A percentile compares a stretch with the other conserved stretches of the same genome.
Evolutionary conservation across 2,329 filamentous ascomycete species (phyloP).

Genomic region (Celoporthe dispersa): DNA sequence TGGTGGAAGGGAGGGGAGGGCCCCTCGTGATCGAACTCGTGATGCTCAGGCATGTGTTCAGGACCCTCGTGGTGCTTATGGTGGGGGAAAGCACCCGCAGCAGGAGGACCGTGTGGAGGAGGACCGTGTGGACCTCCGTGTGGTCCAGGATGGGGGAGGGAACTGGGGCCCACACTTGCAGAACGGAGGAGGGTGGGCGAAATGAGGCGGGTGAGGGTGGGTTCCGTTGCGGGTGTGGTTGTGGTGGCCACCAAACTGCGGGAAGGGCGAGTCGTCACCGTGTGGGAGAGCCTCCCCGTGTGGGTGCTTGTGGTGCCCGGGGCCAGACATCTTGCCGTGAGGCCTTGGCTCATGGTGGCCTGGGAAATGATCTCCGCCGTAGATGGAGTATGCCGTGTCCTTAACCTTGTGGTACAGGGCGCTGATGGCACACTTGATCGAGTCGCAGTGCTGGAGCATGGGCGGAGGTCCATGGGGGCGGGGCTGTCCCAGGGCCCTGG

Average conservation of each 20-base stretch:
- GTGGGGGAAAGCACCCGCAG: constrained; percentile 19
- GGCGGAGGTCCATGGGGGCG: constrained; percentile 30
- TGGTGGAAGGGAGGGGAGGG: not conserved
- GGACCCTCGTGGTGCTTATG: not conserved
- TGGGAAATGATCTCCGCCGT: constrained; percentile 34
- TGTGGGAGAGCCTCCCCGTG: constrained; percentile 15
- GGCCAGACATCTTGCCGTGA: constrained; percentile 33
- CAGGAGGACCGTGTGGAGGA: constrained; percentile 15
- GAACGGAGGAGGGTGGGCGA: constrained; percentile 34
- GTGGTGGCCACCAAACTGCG: constrained; percentile 30
- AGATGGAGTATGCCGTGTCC: constrained; percentile 41
- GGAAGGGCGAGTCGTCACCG: constrained; percentile 31
- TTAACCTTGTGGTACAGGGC: constrained; percentile 46
- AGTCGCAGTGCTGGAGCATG: constrained; percentile 44
- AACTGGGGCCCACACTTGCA: constrained; percentile 39
- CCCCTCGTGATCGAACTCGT: not conserved
- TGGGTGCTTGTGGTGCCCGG: constrained; percentile 29
- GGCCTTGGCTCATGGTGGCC: constrained; percentile 27
- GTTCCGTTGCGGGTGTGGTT: constrained; percentile 34
- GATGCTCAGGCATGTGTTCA: not conserved
- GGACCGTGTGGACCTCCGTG: constrained; percentile 28
- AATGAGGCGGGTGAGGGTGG: constrained; percentile 33
- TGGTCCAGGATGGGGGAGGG: constrained; percentile 31
- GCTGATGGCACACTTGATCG: constrained; percentile 48
- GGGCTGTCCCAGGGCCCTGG: constrained; percentile 40